phyloP scores from a whole-genome alignment of 768 basidiomycete species.

The Tulasnella calospora region DNA sequence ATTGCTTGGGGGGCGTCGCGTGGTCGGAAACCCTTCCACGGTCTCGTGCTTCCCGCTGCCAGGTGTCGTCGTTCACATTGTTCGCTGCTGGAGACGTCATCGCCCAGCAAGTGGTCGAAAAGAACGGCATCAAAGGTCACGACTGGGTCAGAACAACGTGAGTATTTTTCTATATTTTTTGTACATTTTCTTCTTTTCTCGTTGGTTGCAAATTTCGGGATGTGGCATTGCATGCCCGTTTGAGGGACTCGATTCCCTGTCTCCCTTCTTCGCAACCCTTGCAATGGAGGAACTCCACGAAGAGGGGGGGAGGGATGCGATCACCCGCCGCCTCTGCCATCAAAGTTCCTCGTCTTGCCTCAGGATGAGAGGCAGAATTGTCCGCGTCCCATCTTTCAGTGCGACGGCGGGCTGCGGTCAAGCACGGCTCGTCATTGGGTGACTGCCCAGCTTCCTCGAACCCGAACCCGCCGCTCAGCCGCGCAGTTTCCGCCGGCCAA shows the following conservation, averaged over 20 bases:
- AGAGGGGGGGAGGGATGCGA: not conserved
- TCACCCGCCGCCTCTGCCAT: not conserved
- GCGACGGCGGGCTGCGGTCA: not conserved
- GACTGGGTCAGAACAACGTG: slow-evolving; percentile 40
- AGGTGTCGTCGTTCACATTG: slow-evolving; percentile 34
- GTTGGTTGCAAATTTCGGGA: not conserved
- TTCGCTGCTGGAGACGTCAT: slow-evolving; percentile 75
- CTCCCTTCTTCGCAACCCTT: not conserved
- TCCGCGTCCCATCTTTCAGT: not conserved
- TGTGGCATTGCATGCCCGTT: not conserved
- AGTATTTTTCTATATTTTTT: not conserved
- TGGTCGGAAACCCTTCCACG: not conserved
- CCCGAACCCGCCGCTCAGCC: not conserved
- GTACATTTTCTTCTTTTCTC: not conserved
- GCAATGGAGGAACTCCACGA: not conserved
- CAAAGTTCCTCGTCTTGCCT: not conserved
- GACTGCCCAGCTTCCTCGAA: not conserved
- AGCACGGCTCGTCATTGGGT: not conserved
- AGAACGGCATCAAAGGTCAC: slow-evolving; percentile 56
- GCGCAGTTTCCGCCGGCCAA: slow-evolving; percentile 6
- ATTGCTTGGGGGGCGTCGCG: not conserved
- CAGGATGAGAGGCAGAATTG: not conserved
- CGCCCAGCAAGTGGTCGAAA: slow-evolving; percentile 81
- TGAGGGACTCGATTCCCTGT: not conserved
- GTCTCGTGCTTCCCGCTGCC: not conserved